phyloP scores from a whole-genome alignment of 345 rosid genomes.

The Bruguiera sexangula region DNA sequence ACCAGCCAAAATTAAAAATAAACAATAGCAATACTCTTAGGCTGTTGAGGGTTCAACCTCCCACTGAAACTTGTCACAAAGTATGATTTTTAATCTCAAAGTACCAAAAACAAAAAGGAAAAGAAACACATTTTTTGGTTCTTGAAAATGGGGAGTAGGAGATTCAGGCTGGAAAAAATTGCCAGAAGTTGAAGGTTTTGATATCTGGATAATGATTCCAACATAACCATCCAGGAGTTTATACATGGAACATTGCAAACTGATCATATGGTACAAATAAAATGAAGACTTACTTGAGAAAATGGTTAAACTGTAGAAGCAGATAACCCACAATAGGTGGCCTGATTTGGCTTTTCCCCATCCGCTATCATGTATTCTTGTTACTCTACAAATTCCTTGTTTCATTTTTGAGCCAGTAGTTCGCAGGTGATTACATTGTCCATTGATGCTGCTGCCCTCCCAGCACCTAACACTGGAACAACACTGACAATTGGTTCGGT shows the following conservation, averaged over 20 bases:
- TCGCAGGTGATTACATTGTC: conserved; percentile 69
- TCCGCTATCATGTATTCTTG: too few species aligned
- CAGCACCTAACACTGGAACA: conserved; percentile 66
- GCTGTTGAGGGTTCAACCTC: too few species aligned
- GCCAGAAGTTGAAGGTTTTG: not conserved
- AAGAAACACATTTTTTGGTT: not conserved
- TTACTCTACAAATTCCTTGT: conserved; percentile 6
- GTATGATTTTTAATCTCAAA: not conserved
- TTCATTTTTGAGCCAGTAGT: conserved; percentile 54
- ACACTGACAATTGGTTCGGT: conserved; percentile 49
- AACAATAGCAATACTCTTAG: too few species aligned
- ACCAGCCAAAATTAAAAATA: too few species aligned
- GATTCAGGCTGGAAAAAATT: too few species aligned
- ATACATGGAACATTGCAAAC: not conserved
- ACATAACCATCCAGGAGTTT: not conserved
- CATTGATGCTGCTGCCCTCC: conserved; percentile 48
- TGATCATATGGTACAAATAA: not conserved
- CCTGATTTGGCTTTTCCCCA: too few species aligned
- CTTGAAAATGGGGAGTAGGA: too few species aligned
- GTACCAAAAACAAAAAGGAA: not conserved
- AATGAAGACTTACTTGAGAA: not conserved
- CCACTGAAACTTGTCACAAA: too few species aligned
- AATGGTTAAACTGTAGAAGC: not conserved
- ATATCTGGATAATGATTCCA: not conserved
- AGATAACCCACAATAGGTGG: not conserved